phyloP scores from a whole-genome alignment of 805 yeast genomes.

The Osmozyma mogii region DNA sequence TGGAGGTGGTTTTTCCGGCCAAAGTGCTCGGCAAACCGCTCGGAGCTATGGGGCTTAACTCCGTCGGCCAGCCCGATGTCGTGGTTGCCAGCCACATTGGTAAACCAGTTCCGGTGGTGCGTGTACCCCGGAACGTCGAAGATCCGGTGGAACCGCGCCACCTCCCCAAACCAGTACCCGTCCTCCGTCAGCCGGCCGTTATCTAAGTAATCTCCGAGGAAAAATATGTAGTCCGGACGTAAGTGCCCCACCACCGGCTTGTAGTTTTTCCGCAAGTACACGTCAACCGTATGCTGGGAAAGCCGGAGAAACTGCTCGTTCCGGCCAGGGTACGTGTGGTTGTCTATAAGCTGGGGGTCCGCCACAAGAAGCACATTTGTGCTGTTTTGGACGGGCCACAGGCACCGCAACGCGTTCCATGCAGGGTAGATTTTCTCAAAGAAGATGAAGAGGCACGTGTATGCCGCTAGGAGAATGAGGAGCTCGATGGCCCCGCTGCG shows the following conservation, averaged over 20 bases:
- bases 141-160: conserved; percentile 24
- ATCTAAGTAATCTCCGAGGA: conserved; percentile 37
- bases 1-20: conserved; percentile 23
- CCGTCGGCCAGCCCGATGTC: conserved; percentile 22
- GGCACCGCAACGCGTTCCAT: too few species aligned
- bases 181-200: conserved; percentile 31
- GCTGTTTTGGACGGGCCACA: too few species aligned
- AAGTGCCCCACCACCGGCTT: conserved; percentile 22
- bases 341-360: conserved; percentile 38
- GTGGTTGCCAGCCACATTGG: conserved; percentile 24
- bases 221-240: conserved; percentile 30
- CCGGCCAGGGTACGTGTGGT: conserved; percentile 37
- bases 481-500: too few species aligned
- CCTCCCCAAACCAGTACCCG: conserved; percentile 22
- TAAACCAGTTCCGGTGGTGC: conserved; percentile 20
- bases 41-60: conserved; percentile 16
- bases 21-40: conserved; percentile 23
- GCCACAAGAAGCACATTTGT: conserved; percentile 31
- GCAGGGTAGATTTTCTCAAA: too few species aligned
- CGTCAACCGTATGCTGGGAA: conserved; percentile 35
- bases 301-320: conserved; percentile 20
- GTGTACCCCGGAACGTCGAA: conserved; percentile 15
- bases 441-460: too few species aligned
- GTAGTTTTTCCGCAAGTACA: conserved; percentile 31
- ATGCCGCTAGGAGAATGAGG: too few species aligned